Percentiles rank a stretch among this genome's conserved stretches.
Evolutionary conservation across 495 filamentous ascomycete genomes (phyloP).

Genomic region (Daldinia grandis): DNA sequence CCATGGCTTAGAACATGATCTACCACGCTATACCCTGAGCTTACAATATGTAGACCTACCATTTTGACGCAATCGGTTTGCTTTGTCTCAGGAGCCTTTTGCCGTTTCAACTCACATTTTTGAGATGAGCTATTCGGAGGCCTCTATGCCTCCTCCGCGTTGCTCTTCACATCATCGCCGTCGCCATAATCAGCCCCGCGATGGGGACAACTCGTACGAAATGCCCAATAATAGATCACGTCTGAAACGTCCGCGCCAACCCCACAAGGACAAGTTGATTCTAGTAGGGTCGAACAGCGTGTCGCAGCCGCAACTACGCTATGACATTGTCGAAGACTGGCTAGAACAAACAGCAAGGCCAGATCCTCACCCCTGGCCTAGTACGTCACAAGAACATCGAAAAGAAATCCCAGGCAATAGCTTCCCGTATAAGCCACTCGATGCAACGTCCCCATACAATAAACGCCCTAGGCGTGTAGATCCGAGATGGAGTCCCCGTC

Average conservation of each 20-base stretch:
- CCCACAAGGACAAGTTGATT: slow-evolving; percentile 4
- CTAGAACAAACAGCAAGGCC: slow-evolving; percentile 43
- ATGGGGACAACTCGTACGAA: slow-evolving; percentile 11
- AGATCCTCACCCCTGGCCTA: slow-evolving; percentile 21
- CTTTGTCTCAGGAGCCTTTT: slow-evolving; percentile 39
- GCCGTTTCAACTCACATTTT: slow-evolving; percentile 35
- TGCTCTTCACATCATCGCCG: slow-evolving; percentile 36
- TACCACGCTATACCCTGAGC: slow-evolving; percentile 11
- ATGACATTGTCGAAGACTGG: slow-evolving; percentile 49
- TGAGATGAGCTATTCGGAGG: slow-evolving; percentile 39
- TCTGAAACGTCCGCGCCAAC: slow-evolving; percentile 30
- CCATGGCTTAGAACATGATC: slow-evolving; percentile 11
- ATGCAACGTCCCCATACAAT: slow-evolving; percentile 22
- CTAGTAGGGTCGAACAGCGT: slow-evolving; percentile 22
- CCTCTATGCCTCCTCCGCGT: slow-evolving; percentile 31
- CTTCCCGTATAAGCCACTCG: slow-evolving; percentile 13
- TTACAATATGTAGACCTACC: slow-evolving; percentile 9
- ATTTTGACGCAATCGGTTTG: slow-evolving; percentile 17
- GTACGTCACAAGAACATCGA: slow-evolving; percentile 21
- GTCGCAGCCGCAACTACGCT: slow-evolving; percentile 28
- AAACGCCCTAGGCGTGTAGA: slow-evolving; percentile 31
- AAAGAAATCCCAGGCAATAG: slow-evolving; percentile 13
- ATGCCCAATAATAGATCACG: slow-evolving; percentile 23
- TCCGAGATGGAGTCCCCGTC: slow-evolving; percentile 42
- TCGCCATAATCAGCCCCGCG: slow-evolving; percentile 21